A percentile compares a stretch with the other conserved stretches of the same genome.
Conservation (phyloP, 108 stramenopile genomes). For the Pelagomonas calceolata region DNA sequence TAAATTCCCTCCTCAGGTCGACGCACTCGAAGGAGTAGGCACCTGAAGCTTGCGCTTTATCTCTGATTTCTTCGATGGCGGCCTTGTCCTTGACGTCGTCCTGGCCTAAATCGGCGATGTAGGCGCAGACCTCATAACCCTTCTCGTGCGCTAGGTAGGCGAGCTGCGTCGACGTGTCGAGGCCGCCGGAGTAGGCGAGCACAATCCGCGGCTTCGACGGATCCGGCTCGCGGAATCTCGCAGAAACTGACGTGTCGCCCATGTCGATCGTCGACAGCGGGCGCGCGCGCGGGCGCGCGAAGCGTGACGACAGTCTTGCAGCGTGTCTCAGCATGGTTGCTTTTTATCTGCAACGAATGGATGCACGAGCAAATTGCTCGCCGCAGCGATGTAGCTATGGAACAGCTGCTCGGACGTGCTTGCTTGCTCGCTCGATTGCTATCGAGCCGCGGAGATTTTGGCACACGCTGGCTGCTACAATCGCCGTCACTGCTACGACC, state of each 20-base stretch:
- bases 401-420: no score
- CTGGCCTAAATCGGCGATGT: slow-evolving; percentile 88
- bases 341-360: no score
- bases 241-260: neutral
- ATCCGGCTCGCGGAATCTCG: neutral
- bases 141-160: slow-evolving; percentile 89
- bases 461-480: no score
- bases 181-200: slow-evolving; percentile 90
- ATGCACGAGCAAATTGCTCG: no score
- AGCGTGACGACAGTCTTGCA: no score
- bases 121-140: slow-evolving; percentile 94
- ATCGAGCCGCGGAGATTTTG: no score
- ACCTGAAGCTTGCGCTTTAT: slow-evolving; percentile 69
- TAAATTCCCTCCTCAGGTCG: slow-evolving; percentile 90
- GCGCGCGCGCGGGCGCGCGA: no score
- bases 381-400: no score
- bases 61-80: slow-evolving; percentile 52
- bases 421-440: no score
- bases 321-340: no score
- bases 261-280: neutral
- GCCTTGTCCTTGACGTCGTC: slow-evolving; percentile 64
- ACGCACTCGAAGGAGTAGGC: slow-evolving; percentile 63
- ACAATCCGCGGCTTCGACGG: slow-evolving; percentile 67
- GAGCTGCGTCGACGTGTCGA: slow-evolving; percentile 95
- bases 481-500: no score